Base-by-base conservation (phyloP, 371 early-diverging fungal genomes). In the Mycotypha africana region DNA sequence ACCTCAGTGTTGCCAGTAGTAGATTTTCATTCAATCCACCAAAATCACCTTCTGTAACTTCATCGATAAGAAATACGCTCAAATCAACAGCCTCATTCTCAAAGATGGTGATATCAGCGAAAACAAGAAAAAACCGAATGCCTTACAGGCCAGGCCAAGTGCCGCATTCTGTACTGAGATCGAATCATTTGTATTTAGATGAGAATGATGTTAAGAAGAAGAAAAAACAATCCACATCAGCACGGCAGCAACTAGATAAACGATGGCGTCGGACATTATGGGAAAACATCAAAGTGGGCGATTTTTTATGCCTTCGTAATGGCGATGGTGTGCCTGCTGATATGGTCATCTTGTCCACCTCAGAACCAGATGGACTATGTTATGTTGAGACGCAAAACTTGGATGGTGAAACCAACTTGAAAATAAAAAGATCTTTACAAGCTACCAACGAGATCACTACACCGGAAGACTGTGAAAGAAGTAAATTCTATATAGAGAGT, bases 281-380 rank as follows among this genome's bases (percentile, higher is more conserved):
- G 96, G 81, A 86, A 45, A 78, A 88, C 47, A 60, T 98, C 36
- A 78, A 82, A 42, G 94, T 92, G 1, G 99, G 99, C 26, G 98
- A 98, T 48, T 67, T 97, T 48, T 72, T 99, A 5, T 70, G 79
- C 47, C 67, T 99, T 30, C 58, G 81, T 12, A 89, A 95, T 55
- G 83, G 95, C 56, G 91, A 98, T 24, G 67, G 89, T 40, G 82
- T 99, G 1, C 99, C 99, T 4, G 91, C 91, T 16, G 93, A 95
- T 67, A 60, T 85, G 0, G 58, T 85, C 15, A 69, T 89, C 9
- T 57, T 91, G 2, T 76, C 85, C 5, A 73, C 82, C 1, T 78
- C 82, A 12, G 84, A 89, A 42, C 71, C 60, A 1, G 79, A 75
- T 53, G 79, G 77, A 2, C 58, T 84, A 33, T 86, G 86, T 55